Evolutionary conservation across 1,139 yeast genomes (phyloP), one percentile per base, ranked within the genome.

Genomic region (Petasospora rhodanensis): DNA sequence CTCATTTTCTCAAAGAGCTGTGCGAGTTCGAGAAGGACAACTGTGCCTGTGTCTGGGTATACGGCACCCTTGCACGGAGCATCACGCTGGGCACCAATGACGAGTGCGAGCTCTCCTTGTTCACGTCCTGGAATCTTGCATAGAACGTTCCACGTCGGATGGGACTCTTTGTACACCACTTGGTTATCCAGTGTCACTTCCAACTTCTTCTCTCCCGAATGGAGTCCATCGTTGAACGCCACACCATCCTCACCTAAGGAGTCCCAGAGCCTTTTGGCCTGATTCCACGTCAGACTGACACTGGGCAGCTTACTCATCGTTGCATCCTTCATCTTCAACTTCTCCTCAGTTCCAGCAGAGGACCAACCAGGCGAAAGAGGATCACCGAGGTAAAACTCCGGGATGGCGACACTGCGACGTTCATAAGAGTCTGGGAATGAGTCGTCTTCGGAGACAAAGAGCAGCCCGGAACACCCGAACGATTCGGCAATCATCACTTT

Each of bases 71-170:
- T 74, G 46, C 94, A 79, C 20, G 76, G 60, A 0, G 95, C 66
- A 51, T 89, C 96, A 44, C 96, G 68, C 6, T 83, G 74, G 0
- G 96, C 87, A 2, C 96, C 96, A 38, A 91, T 73, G 7, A 89
- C 67, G 7, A 91, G 61, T 0, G 86, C 86, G 45, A 78, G 73
- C 20, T 76, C 85, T 14, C 68, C 62, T 56, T 86, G 95, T 53
- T 91, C 97, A 29, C 78, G 62, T 2, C 97, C 97, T 22, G 71
- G 70, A 15, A 91, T 73, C 31, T 80, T 73, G 2, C 93, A 95
- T 20, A 85, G 56, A 2, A 89, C 76, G 50, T 87, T 83, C 85
- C 93, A 80, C 4, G 83, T 64, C 16, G 74, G 74, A 43, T 87
- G 95, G 4, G 72, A 63, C n/a, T 73, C 68, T 41, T 78, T 67